Percentiles rank a stretch among this genome's conserved stretches.
These are phyloP conservation scores for Scheffersomyces amazonensis DNA, from an alignment of 805 yeast genomes.

Conservation along the genomic window DNA sequence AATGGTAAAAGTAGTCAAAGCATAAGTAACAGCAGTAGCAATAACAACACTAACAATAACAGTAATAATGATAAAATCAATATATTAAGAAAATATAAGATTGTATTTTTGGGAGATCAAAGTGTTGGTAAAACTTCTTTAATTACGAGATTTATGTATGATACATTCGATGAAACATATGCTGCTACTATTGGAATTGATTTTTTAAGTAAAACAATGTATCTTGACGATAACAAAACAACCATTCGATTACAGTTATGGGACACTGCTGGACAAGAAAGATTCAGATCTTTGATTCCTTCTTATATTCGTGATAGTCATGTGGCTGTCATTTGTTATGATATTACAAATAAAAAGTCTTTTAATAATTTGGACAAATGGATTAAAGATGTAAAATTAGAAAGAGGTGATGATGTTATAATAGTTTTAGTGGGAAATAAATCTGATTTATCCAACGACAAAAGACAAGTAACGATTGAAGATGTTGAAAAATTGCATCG, in stretches of 20 bases:
- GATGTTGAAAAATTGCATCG: constrained; percentile 82
- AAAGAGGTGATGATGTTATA: constrained; percentile 87
- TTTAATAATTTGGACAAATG: constrained; percentile 84
- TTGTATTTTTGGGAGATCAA: constrained; percentile 96
- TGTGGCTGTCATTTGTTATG: constrained; percentile 97
- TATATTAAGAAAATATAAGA: constrained; percentile 69
- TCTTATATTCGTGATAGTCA: constrained; percentile 93
- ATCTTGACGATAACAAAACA: constrained; percentile 76
- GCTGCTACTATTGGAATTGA: constrained; percentile 97
- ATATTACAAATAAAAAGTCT: constrained; percentile 81
- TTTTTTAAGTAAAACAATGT: constrained; percentile 91
- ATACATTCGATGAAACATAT: constrained; percentile 93
- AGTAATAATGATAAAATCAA: constrained; percentile 29
- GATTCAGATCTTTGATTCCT: constrained; percentile 92
- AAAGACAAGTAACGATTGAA: constrained; percentile 76
- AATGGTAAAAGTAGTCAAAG: no score
- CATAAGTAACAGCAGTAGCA: no score
- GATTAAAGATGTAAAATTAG: constrained; percentile 93
- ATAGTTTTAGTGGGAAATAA: constrained; percentile 92
- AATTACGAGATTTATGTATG: constrained; percentile 97
- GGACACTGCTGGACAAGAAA: constrained; percentile 98
- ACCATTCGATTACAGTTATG: constrained; percentile 93
- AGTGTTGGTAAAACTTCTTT: constrained; percentile 95
- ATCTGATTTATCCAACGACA: constrained; percentile 66
- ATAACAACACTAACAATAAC: no score